Evolutionary conservation across 805 yeast species (phyloP), one percentile per base, ranked within the genome.

Genomic region (Millerago galiae): DNA sequence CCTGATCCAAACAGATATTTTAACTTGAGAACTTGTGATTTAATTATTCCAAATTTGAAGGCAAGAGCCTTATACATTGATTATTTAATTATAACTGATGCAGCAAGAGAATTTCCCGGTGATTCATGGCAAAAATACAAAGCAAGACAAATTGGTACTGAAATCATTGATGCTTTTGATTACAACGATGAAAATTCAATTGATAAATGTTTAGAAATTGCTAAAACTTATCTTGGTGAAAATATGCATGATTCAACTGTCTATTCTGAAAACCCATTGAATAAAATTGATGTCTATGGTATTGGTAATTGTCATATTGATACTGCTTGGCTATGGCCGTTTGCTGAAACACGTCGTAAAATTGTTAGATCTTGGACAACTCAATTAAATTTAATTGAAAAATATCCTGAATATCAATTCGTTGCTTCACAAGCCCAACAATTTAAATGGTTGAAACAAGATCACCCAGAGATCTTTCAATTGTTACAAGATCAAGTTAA

Each of bases 251-350:
- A 82, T 5, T 74, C 75, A 13, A 71, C 72, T 10, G 97, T 91
- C 1, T 81, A 70, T 51, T 67, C 70, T 25, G 38, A 66, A 58
- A 41, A 57, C 12, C 45, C 45, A 29, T 18, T 42, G 42, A 53
- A 62, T 55, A 62, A 58, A 45, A 63, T 75, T 44, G 80, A 82
- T 43, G 96, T 90, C 10, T 83, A 69, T 61, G 95, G 86, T 8
- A 74, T 93, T 50, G 99, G 99, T 34, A 86, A 93, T 60, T 93
- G 98, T 61, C 98, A 90, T 61, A 90, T 90, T 53, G 99, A 91
- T 58, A 91, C 98, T 14, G 98, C 98, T 13, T 91, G 99, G 99
- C 71, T 89, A 45, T 91, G 99, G 99, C 98, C 97, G n/a, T 91
- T 83, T 69, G 97, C 95, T 3, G 97, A 93, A 60, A 88, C 98